Evolutionary conservation across 1,284 basidiomycete genomes (phyloP), one percentile per base, ranked within the genome.

Genomic region (Trichosporon ovoides): DNA sequence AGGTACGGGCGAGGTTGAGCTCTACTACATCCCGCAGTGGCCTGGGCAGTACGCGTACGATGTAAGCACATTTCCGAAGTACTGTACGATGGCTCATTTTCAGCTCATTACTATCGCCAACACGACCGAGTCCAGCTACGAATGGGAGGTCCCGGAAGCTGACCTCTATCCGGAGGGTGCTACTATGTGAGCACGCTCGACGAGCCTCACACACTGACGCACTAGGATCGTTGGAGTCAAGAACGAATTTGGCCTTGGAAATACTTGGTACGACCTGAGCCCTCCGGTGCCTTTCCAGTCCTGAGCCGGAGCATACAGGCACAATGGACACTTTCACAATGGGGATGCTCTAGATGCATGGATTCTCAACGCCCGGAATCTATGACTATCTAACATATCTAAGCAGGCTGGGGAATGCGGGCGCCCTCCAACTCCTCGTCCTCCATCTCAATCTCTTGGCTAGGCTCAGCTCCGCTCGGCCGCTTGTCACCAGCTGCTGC

Each of bases 11-110:
- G 19, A 33, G 11, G 43, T 38, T 35, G 68, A 70, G 58, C 62
- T 69, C 9, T 72, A 69, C 56, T 70, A 66, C 56, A 65, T 72
- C 50, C 68, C 70, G 14, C 65, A 63, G 34, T 72, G 68, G 68
- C 64, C 65, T 7, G 55, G 61, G 14, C 67, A 68, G 49, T 20
- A 12, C 1, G 58, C 59, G 14, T 71, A 69, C 37, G 43, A 60
- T 18, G 69, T 70, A 59, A 62, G 50, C 50, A 6, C 22, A 12
- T 16, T 14, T 19, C 16, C 33, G 22, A 51, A 38, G 36, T 48
- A 34, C 34, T 36, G 48, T 37, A 22, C 4, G 19, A 13, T 13
- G 5, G n/a, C 20, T 33, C 33, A 20, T 20, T 40, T 38, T 12
- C 53, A 66, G 66, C 57, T 64, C 14, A 53, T 66, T 13, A 62